phyloP scores from a whole-genome alignment of 345 rosid species.

The Anastatica hierochuntica region DNA sequence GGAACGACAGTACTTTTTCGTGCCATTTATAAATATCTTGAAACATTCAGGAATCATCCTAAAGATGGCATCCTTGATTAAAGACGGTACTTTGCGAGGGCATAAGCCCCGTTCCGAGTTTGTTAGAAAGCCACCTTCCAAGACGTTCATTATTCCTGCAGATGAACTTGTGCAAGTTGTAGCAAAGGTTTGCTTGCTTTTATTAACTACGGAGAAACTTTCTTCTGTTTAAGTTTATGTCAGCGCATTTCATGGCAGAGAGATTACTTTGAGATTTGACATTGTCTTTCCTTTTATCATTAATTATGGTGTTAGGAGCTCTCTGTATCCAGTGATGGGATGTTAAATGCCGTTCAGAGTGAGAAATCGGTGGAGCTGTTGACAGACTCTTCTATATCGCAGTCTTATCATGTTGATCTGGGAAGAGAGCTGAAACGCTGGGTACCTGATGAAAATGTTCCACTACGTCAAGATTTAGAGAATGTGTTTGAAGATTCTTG shows the following conservation, averaged over 20 bases:
- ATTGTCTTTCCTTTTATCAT: neutral
- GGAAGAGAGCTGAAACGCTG: constrained; percentile 77
- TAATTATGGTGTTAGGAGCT: constrained; percentile 46
- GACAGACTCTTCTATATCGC: constrained; percentile 72
- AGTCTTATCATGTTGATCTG: constrained; percentile 37
- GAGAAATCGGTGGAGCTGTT: constrained; percentile 56
- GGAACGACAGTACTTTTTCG: neutral
- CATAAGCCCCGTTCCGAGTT: neutral
- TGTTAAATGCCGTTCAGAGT: constrained; percentile 37
- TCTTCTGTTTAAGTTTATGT: neutral
- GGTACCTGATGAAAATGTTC: constrained; percentile 67
- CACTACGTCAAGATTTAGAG: neutral
- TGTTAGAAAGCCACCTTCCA: neutral
- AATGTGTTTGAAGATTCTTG: neutral
- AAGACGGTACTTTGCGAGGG: neutral
- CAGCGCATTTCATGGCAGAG: neutral
- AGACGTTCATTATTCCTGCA: neutral
- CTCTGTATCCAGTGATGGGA: constrained; percentile 50
- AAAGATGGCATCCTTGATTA: neutral
- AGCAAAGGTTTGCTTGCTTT: neutral
- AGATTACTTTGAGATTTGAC: neutral
- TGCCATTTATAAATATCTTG: neutral
- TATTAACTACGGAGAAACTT: neutral
- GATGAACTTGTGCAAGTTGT: neutral
- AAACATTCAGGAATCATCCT: neutral